Evolutionary conservation across 257 asterid species (phyloP).

Genomic region (Fraxinus quadrangulata): DNA sequence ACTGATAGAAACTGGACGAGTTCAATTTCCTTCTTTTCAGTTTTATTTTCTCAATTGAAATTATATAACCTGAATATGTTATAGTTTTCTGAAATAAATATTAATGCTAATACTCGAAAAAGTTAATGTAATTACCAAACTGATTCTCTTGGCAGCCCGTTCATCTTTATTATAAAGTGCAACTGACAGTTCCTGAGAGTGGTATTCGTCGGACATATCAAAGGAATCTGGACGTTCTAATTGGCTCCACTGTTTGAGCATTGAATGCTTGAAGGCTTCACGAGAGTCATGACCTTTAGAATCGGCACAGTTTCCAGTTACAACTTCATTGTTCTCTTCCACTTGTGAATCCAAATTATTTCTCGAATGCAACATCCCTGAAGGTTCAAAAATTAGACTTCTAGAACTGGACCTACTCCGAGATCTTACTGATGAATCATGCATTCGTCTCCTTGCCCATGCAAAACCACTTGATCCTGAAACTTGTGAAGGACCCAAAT

Average conservation of each 20-base stretch:
- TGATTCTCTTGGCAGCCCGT: conserved; percentile 54
- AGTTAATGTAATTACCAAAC: conserved; percentile 52
- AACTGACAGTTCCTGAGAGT: conserved; percentile 80
- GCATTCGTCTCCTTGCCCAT: conserved; percentile 76
- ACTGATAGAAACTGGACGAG: background rate
- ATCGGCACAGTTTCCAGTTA: conserved; percentile 35
- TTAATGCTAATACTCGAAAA: conserved; percentile 4
- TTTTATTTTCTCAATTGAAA: background rate
- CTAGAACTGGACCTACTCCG: conserved; percentile 84
- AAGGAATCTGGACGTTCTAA: conserved; percentile 73
- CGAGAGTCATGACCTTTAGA: conserved; percentile 48
- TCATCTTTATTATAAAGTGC: conserved; percentile 74
- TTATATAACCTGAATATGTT: background rate
- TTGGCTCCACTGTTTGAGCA: conserved; percentile 75
- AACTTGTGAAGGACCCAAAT: conserved; percentile 79
- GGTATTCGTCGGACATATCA: conserved; percentile 76
- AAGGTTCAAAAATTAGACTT: conserved; percentile 78
- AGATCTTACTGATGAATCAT: conserved; percentile 67
- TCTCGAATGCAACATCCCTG: conserved; percentile 52
- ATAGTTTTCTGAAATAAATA: background rate
- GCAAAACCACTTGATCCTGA: conserved; percentile 96
- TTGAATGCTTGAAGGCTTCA: conserved; percentile 46
- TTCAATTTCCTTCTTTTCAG: background rate
- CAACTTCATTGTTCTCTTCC: conserved; percentile 51
- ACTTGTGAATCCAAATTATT: conserved; percentile 51